Percentiles rank a stretch among this genome's conserved stretches.
phyloP scores from a whole-genome alignment of 192 early-diverging fungal genomes.

The Phycomyces nitens region DNA sequence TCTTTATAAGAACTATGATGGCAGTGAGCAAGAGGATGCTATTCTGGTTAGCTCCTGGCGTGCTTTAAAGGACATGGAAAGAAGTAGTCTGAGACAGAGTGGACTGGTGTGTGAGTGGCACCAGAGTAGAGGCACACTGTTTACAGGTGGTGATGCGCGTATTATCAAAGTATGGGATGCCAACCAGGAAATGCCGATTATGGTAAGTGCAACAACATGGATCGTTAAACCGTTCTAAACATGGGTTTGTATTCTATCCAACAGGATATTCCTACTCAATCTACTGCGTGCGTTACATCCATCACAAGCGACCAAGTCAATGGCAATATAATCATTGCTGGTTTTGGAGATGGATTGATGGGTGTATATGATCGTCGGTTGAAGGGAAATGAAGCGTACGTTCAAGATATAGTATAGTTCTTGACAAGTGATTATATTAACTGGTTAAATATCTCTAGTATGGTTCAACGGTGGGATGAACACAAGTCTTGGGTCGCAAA shows the following conservation, averaged over 20 bases:
- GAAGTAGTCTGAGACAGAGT: slow-evolving; percentile 47
- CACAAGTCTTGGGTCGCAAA: slow-evolving; percentile 59
- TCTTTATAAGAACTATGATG: slow-evolving; percentile 69
- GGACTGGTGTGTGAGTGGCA: slow-evolving; percentile 79
- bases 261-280: slow-evolving; percentile 58
- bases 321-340: slow-evolving; percentile 66
- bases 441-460: slow-evolving; percentile 26
- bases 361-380: slow-evolving; percentile 67
- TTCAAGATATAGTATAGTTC: neutral
- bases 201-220: slow-evolving; percentile 49
- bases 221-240: too few species aligned
- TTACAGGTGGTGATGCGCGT: slow-evolving; percentile 64
- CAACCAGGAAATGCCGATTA: slow-evolving; percentile 65
- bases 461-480: slow-evolving; percentile 57
- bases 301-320: slow-evolving; percentile 60
- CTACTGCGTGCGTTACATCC: slow-evolving; percentile 54
- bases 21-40: slow-evolving; percentile 43
- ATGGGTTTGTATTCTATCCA: too few species aligned
- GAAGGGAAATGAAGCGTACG: slow-evolving; percentile 50
- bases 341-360: slow-evolving; percentile 72
- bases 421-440: neutral
- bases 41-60: slow-evolving; percentile 74
- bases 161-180: slow-evolving; percentile 81
- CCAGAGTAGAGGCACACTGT: slow-evolving; percentile 61
- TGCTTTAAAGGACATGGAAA: slow-evolving; percentile 64